A percentile compares a stretch with the other conserved stretches of the same genome.
Evolutionary conservation across 257 asterid genomes (phyloP).

Genomic region (Thymus mandschuricus): DNA sequence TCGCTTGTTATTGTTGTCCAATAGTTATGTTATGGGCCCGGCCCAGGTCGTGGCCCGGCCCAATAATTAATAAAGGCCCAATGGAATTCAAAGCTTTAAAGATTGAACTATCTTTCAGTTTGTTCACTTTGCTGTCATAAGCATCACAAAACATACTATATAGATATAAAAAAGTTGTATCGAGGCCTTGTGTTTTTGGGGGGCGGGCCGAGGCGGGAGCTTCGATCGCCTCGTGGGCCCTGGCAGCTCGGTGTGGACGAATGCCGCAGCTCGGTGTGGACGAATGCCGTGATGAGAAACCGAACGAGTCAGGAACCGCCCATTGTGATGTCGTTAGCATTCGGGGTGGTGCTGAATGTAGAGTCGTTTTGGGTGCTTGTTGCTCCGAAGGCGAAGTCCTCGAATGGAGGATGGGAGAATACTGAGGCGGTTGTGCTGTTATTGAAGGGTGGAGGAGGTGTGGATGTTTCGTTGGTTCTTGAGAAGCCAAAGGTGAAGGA

Average conservation of each 20-base stretch:
- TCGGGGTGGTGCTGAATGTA: background rate
- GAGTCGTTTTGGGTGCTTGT: slow-evolving; percentile 3
- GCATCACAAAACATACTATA: no score
- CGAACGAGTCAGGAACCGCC: slow-evolving; percentile 14
- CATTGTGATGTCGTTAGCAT: slow-evolving; percentile 15
- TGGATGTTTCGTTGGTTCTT: slow-evolving; percentile 53
- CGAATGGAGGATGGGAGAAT: background rate
- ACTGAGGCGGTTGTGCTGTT: background rate
- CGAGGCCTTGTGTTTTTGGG: no score
- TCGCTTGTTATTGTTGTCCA: background rate
- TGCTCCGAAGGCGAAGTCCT: slow-evolving; percentile 18
- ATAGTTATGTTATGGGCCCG: background rate
- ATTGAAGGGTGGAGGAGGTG: background rate
- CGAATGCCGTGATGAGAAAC: background rate
- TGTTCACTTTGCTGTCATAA: no score
- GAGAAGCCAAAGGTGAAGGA: slow-evolving; percentile 83
- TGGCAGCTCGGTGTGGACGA: background rate
- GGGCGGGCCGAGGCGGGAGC: no score
- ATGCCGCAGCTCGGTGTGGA: background rate
- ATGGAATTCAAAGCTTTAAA: no score
- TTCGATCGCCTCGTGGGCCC: no score
- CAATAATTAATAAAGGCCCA: no score
- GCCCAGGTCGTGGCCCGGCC: no score
- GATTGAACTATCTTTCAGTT: no score
- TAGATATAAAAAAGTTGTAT: no score